These are phyloP conservation scores for Sodiomyces alkalinus DNA, from an alignment of 2,329 filamentous ascomycete genomes.

Conservation along the genomic window DNA sequence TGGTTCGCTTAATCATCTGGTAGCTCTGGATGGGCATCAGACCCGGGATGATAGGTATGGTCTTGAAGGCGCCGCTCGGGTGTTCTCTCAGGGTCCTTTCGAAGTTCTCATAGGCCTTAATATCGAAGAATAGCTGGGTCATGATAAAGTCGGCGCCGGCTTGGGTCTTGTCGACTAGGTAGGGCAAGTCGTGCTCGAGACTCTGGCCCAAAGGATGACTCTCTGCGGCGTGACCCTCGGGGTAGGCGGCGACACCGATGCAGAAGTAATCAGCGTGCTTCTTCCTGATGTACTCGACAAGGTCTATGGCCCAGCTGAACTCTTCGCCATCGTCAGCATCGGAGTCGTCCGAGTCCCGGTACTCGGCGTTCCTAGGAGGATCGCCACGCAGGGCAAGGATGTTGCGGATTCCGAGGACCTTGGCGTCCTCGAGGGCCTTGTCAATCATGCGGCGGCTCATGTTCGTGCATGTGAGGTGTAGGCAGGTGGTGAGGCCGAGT, in stretches of 20 bases:
- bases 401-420: constrained; percentile 79
- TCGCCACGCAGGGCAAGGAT: constrained; percentile 87
- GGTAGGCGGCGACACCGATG: constrained; percentile 86
- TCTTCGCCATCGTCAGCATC: constrained; percentile 53
- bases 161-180: constrained; percentile 74
- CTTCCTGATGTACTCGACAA: constrained; percentile 78
- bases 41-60: constrained; percentile 80
- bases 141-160: constrained; percentile 96
- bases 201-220: constrained; percentile 59
- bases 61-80: constrained; percentile 70
- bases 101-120: constrained; percentile 66
- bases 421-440: constrained; percentile 81
- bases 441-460: constrained; percentile 83
- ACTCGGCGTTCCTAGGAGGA: constrained; percentile 79
- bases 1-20: constrained; percentile 84
- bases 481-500: constrained; percentile 80
- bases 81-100: constrained; percentile 65
- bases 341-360: constrained; percentile 47
- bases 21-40: constrained; percentile 98
- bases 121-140: constrained; percentile 94
- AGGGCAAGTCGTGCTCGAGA: constrained; percentile 70
- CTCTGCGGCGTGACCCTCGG: constrained; percentile 88
- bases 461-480: constrained; percentile 95
- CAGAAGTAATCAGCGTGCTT: constrained; percentile 91
- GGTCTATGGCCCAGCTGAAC: constrained; percentile 77